Percentiles rank a stretch among this genome's conserved stretches.
Evolutionary conservation across 1,139 yeast genomes (phyloP).

Genomic region (Debaryomyces nepalensis): DNA sequence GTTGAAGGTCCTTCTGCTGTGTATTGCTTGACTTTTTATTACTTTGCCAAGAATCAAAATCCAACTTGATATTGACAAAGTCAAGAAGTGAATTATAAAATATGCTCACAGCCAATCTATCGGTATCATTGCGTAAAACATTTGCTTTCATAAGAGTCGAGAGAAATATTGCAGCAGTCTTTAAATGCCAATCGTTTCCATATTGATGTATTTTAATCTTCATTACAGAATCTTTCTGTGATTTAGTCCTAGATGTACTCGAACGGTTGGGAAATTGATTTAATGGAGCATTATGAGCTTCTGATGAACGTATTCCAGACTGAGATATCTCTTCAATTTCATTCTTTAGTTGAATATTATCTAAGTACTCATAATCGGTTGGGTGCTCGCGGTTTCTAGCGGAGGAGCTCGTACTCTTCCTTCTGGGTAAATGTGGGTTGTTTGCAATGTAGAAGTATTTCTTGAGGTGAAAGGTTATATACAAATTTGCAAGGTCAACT

Average conservation of each 20-base stretch:
- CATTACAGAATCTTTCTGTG: conserved; percentile 31
- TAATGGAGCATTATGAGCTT: conserved; percentile 15
- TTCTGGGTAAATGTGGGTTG: conserved; percentile 32
- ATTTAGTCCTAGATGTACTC: conserved; percentile 17
- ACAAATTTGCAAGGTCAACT: conserved; percentile 62
- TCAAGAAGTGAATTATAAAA: conserved; percentile 87
- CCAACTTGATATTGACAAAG: conserved; percentile 72
- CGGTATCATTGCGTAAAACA: conserved; percentile 30
- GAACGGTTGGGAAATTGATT: conserved; percentile 14
- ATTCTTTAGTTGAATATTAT: conserved; percentile 21
- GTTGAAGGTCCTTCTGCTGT: conserved; percentile 14
- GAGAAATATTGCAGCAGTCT: conserved; percentile 64
- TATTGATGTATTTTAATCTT: conserved; percentile 66
- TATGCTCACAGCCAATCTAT: conserved; percentile 48
- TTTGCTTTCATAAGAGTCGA: conserved; percentile 62
- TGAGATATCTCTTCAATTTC: conserved; percentile 16
- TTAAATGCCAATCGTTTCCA: conserved; percentile 80
- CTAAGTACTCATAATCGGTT: conserved; percentile 27
- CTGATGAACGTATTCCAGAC: conserved; percentile 6
- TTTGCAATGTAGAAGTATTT: conserved; percentile 42
- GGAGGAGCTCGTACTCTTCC: conserved; percentile 17
- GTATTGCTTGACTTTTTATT: conserved; percentile 21
- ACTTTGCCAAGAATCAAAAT: conserved; percentile 83
- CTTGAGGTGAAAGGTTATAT: conserved; percentile 64
- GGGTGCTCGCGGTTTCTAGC: conserved; percentile 12